Base-by-base conservation (phyloP, 2,329 filamentous ascomycete species). In the Emmonsiellopsis sp. region DNA sequence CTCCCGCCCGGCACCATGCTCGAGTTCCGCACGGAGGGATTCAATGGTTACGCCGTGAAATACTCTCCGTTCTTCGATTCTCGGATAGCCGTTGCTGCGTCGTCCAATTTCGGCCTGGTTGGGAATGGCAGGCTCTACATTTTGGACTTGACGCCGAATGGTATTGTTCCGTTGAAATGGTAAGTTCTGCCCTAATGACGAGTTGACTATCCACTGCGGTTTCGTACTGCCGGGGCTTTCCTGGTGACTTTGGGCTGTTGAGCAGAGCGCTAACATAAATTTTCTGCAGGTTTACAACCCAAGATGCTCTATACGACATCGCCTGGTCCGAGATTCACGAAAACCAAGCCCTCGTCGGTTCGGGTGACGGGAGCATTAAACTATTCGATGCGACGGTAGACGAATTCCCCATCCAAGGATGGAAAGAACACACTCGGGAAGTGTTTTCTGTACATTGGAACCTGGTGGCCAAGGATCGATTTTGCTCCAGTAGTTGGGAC, bases 61-160 rank as follows among this genome's bases (percentile, higher is more conserved):
- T 98, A 97, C 78, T 97, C 92, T 53, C 93, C 93, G 6, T 98
- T 96, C 76, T 95, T 94, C 75, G 93, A 97, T 75, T 93, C 88
- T 60, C 85, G 91, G 58, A 83, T 98, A 59, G 92, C 92, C 54
- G 90, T 96, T 63, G 88, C 88, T 33, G 81, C 87, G 1, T 87
- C 90, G n/a, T 84, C 92, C 58, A 97, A 98, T 76, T 98, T 93
- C 73, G 93, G 93, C 40, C 87, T 98, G 40, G 92, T 98, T 37
- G 93, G 93, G 47, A 98, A 98, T 75, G 93, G 93, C 9, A 83
- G 91, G 43, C 74, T 97, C 1, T 97, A 88, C 66, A 84, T 92
- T 54, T 77, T 97, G 31, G 86, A 85, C 33, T 74, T 98, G 58
- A 94, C 89, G 3, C 79, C 88, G 0, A 82, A 87, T 56, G 93